A percentile compares a stretch with the other conserved stretches of the same genome.
These are phyloP conservation scores for Sarocladium brachiariae DNA, from an alignment of 2,329 filamentous ascomycete genomes.

Conservation along the genomic window DNA sequence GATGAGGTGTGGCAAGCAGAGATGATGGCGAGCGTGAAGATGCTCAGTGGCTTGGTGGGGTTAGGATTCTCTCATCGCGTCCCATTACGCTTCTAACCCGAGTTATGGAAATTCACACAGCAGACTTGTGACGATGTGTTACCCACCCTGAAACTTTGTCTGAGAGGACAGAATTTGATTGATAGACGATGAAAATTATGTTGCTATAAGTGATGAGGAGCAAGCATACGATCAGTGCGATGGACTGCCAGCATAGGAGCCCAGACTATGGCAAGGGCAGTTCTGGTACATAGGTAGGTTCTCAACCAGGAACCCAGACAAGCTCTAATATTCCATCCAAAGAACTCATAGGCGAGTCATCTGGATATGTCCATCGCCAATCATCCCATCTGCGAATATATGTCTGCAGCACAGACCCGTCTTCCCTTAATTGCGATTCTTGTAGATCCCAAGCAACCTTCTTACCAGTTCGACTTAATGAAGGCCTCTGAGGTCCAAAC, in stretches of 20 bases:
- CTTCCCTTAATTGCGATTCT: slow-evolving; percentile 38
- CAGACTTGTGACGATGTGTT: no score
- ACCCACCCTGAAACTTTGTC: no score
- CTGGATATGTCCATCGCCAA: slow-evolving; percentile 42
- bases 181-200: no score
- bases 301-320: slow-evolving; percentile 42
- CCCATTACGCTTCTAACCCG: no score
- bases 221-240: no score
- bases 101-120: no score
- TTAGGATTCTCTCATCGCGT: no score
- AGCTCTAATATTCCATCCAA: slow-evolving; percentile 50
- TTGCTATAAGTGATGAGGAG: no score
- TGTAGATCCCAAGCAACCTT: slow-evolving; percentile 50
- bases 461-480: slow-evolving; percentile 39
- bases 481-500: slow-evolving; percentile 42
- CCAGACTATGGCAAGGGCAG: no score
- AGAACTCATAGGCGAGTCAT: slow-evolving; percentile 42
- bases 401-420: slow-evolving; percentile 45
- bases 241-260: no score
- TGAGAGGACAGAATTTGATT: no score
- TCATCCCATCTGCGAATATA: slow-evolving; percentile 48
- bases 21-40: neutral
- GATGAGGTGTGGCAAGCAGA: neutral
- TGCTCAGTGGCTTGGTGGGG: neutral
- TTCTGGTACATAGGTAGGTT: neutral